Conservation (phyloP, 176 grass and related monocot genomes). For the Juncus effusus region DNA sequence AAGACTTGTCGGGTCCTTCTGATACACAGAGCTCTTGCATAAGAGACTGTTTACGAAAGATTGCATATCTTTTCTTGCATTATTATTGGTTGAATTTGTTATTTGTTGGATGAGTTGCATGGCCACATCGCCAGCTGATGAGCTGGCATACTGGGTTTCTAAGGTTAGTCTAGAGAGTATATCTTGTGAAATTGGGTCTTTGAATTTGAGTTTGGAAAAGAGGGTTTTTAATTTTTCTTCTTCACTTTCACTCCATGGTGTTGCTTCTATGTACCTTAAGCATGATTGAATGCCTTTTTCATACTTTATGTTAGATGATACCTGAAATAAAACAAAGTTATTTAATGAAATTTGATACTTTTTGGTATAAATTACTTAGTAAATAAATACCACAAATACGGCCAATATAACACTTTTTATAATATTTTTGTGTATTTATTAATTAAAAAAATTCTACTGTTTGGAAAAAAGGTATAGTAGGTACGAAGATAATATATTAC, state of each 20-base stretch:
- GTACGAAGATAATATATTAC: too few relatives aligned
- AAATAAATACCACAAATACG: too few relatives aligned
- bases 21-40: constrained; percentile 73
- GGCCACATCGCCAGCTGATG: constrained; percentile 36
- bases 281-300: constrained; percentile 74
- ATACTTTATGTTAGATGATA: constrained; percentile 66
- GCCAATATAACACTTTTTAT: too few relatives aligned
- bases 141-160: constrained; percentile 23
- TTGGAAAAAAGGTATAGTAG: too few relatives aligned
- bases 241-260: constrained; percentile 78
- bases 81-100: constrained; percentile 44
- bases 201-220: constrained; percentile 51
- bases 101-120: constrained; percentile 67
- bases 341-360: background rate
- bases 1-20: constrained; percentile 65
- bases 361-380: too few relatives aligned
- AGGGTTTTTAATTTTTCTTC: constrained; percentile 73
- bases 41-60: constrained; percentile 76
- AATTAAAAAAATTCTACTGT: too few relatives aligned
- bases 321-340: constrained; percentile 40
- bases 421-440: too few relatives aligned
- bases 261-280: constrained; percentile 75
- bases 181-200: constrained; percentile 49
- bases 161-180: constrained; percentile 56
- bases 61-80: constrained; percentile 86